Evolutionary conservation across 2,329 filamentous ascomycete species (phyloP), one percentile per base, ranked within the genome.

Genomic region (Lecanicillium sp.): DNA sequence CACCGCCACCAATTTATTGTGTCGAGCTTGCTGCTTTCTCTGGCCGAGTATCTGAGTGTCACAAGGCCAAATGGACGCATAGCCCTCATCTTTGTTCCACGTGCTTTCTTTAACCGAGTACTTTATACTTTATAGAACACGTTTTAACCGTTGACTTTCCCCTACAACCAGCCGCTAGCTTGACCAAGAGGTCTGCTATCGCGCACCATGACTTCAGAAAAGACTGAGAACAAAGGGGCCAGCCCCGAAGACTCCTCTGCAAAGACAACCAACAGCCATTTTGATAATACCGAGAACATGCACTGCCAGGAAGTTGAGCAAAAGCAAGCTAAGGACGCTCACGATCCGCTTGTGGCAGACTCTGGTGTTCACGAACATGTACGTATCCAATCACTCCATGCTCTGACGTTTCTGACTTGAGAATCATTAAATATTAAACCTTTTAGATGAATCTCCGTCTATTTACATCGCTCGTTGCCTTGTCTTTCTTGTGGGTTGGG

Each of bases 401-500:
- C 34, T 15, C 17, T 27, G 4, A 13, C 18, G 22, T 13, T 15
- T n/a, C 13, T 5, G 13, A 5, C 34, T 15, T 27, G 17, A 5
- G 34, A 15, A 15, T 27, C 9, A 11, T n/a, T 36, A 15, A 36
- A 19, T 36, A n/a, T 16, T 20, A 19, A 13, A 13, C 15, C n/a
- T 25, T 16, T 16, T 9, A 36, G 34, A 22, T 36, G 34, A 36
- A 22, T 27, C 13, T n/a, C 18, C 34, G 34, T 19, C 34, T 36
- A 16, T 36, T 36, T 20, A 25, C 22, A 15, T 25, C 18, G 12
- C 34, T 36, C 34, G 34, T 36, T 17, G 34, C 34, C 34, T 19
- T 36, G 34, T 36, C 34, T 19, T 36, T 36, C 16, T 9, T 36
- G 29, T 40, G 31, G 11, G 37, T 27, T 13, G 37, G 37, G 19